Percentiles rank a stretch among this genome's conserved stretches.
Evolutionary conservation across 306 rosid species (phyloP).

Genomic region (Malus orientalis): DNA sequence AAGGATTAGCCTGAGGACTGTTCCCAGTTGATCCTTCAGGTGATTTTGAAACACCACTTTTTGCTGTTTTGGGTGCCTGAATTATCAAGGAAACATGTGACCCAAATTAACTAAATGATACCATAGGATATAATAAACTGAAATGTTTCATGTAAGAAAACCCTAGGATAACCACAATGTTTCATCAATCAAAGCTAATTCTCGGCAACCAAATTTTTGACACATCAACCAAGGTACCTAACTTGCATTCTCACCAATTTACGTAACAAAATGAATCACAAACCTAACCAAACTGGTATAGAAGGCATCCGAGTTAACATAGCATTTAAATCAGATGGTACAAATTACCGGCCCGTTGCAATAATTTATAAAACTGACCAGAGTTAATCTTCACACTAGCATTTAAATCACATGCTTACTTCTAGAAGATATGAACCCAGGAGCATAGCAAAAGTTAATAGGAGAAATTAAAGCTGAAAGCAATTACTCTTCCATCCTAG

Average conservation of each 20-base stretch:
- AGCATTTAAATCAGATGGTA: background rate
- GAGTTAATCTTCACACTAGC: background rate
- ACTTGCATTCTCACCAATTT: background rate
- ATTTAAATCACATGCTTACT: background rate
- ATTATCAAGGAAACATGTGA: constrained; percentile 22
- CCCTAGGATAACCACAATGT: background rate
- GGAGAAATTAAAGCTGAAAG: background rate
- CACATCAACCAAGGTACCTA: background rate
- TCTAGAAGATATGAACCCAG: background rate
- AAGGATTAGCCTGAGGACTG: constrained; percentile 39
- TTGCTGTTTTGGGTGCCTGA: constrained; percentile 57
- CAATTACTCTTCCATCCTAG: background rate
- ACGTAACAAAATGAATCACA: background rate
- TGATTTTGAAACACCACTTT: constrained; percentile 28
- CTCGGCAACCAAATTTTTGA: background rate
- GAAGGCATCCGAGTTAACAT: background rate
- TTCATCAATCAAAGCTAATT: background rate
- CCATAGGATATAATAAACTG: background rate
- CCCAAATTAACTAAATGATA: constrained; percentile 10
- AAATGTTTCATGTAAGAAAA: background rate
- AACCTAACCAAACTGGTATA: background rate
- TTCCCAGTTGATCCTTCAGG: constrained; percentile 29
- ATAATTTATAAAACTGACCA: background rate
- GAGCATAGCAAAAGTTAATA: background rate
- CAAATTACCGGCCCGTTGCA: background rate